phyloP scores from a whole-genome alignment of 371 early-diverging fungal species.

The Massospora cicadina region DNA sequence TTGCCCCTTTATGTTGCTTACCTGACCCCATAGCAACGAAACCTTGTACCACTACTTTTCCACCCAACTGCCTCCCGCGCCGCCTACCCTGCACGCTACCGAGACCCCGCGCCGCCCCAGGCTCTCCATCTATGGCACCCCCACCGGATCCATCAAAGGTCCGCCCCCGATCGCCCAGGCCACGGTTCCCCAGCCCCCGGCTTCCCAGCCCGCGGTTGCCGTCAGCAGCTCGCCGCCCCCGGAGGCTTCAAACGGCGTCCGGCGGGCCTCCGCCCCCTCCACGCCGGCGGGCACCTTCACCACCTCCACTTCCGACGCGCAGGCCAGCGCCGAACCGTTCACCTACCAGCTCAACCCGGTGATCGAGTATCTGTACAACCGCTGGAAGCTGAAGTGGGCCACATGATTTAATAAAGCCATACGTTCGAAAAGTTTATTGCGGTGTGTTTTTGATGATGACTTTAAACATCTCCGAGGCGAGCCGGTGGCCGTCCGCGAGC shows the following conservation, averaged over 20 bases:
- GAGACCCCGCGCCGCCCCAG: not conserved
- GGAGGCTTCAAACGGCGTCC: not conserved
- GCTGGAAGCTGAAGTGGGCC: constrained; percentile 13
- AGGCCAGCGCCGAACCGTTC: constrained; percentile 10
- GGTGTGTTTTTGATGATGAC: constrained; percentile 1
- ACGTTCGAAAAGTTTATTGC: too few species aligned
- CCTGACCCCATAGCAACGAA: constrained; percentile 6
- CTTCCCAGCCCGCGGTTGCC: not conserved
- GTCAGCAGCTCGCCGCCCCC: not conserved
- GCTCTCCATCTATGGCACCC: constrained; percentile 6
- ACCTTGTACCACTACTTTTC: constrained; percentile 12
- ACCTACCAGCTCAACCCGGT: constrained; percentile 11
- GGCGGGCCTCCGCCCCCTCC: constrained; percentile 5
- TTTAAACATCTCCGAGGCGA: not conserved
- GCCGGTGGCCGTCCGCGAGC: not conserved
- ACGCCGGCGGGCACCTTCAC: constrained; percentile 10
- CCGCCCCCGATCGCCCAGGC: not conserved
- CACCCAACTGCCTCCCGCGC: constrained; percentile 10
- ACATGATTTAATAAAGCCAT: not conserved
- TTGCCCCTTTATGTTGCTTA: not conserved
- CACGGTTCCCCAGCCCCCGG: not conserved
- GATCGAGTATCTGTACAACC: constrained; percentile 11
- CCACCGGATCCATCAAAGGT: not conserved
- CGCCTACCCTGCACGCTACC: constrained; percentile 2
- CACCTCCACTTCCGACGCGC: constrained; percentile 9